These are phyloP conservation scores for Moesziomyces sp. DNA, from an alignment of 1,284 basidiomycete genomes.

Conservation along the genomic window DNA sequence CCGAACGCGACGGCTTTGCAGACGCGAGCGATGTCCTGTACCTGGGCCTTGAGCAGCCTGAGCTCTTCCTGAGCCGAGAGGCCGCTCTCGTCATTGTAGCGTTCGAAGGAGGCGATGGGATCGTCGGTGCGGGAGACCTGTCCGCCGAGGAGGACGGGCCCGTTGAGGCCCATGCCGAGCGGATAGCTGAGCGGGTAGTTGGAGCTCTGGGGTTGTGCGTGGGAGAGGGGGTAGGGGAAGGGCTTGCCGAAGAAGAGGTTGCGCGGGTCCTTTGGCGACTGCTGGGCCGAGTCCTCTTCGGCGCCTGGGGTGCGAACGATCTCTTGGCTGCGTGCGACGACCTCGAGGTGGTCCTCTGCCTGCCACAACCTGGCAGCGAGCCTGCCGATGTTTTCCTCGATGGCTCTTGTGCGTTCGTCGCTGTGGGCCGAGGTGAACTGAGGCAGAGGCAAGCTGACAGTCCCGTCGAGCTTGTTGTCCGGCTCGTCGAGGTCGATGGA, in stretches of 20 bases:
- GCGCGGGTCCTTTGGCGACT: conserved; percentile 12
- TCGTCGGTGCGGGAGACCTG: conserved; percentile 44
- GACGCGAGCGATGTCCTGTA: conserved; percentile 88
- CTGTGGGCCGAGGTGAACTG: conserved; percentile 38
- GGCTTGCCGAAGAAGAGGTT: conserved; percentile 51
- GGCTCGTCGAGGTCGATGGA: conserved; percentile 41
- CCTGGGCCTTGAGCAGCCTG: conserved; percentile 83
- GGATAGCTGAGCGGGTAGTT: conserved; percentile 66
- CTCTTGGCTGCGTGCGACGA: conserved; percentile 44
- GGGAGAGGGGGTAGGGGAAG: conserved; percentile 63
- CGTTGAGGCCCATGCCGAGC: conserved; percentile 63
- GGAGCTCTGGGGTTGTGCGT: conserved; percentile 59
- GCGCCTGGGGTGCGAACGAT: conserved; percentile 46
- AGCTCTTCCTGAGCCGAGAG: conserved; percentile 79
- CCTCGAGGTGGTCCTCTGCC: conserved; percentile 56
- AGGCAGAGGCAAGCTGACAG: conserved; percentile 55
- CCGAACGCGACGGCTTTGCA: conserved; percentile 95
- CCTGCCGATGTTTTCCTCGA: conserved; percentile 51
- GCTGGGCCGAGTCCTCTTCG: conserved; percentile 17
- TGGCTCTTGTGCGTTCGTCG: conserved; percentile 49
- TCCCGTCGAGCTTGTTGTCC: conserved; percentile 12
- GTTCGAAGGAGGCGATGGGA: conserved; percentile 64
- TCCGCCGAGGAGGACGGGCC: conserved; percentile 60
- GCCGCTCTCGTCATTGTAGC: conserved; percentile 65
- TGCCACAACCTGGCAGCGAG: conserved; percentile 61